Conservation (phyloP, 176 grass and related monocot genomes). For the Chrysopogon serrulatus region DNA sequence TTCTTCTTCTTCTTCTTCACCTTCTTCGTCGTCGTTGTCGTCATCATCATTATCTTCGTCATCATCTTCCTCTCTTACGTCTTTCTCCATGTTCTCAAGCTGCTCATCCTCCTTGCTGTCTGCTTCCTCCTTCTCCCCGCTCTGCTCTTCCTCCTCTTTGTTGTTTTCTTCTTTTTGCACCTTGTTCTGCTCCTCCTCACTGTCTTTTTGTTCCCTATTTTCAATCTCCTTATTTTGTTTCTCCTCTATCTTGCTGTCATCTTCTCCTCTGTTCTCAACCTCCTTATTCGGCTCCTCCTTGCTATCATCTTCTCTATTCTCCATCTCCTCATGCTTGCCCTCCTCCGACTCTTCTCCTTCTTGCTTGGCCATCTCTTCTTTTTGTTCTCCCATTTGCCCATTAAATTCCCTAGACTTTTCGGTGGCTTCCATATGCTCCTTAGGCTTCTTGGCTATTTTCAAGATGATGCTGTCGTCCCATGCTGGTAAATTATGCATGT, state of each 20-base stretch:
- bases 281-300: no score
- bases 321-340: no score
- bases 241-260: no score
- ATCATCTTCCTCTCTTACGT: no score
- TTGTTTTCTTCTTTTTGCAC: no score
- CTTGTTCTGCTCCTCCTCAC: no score
- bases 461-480: neutral
- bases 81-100: neutral
- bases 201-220: no score
- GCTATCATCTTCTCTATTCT: no score
- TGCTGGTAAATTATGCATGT: neutral
- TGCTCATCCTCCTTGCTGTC: no score
- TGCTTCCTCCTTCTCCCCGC: no score
- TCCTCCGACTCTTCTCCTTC: neutral
- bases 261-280: no score
- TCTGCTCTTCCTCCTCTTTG: neutral
- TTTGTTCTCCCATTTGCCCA: neutral
- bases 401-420: neutral
- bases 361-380: neutral
- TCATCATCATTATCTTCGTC: neutral
- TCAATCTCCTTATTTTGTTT: no score
- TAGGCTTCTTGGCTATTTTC: neutral
- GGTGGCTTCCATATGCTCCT: neutral
- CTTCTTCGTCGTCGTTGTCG: fast-evolving
- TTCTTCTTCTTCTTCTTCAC: neutral